phyloP scores from a whole-genome alignment of 768 basidiomycete genomes.

The Mycena chlorophos region DNA sequence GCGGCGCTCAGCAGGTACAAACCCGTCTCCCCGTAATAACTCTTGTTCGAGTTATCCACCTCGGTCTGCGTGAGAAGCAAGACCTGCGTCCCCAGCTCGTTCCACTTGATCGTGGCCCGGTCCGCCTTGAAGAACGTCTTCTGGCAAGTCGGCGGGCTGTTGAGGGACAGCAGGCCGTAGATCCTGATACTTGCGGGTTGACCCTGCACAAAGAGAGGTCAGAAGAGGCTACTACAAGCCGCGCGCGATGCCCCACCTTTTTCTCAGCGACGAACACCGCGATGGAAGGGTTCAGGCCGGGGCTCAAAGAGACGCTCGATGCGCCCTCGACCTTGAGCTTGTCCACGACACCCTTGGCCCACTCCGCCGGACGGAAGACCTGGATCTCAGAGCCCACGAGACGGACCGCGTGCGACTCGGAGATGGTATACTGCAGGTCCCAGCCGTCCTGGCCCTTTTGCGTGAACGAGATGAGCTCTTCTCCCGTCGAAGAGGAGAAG shows the following conservation, averaged over 20 bases:
- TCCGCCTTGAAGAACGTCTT: conserved; percentile 98
- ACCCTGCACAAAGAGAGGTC: conserved; percentile 48
- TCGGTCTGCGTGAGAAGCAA: conserved; percentile 93
- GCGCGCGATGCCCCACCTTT: conserved; percentile 56
- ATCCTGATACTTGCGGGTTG: conserved; percentile 87
- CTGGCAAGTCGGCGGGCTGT: conserved; percentile 66
- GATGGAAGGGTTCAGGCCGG: conserved; percentile 83
- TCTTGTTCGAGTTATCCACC: conserved; percentile 95
- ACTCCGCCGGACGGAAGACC: conserved; percentile 78
- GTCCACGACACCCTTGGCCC: conserved; percentile 76
- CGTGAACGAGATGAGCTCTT: conserved; percentile 82
- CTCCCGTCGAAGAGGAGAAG: conserved; percentile 82
- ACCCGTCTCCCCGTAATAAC: conserved; percentile 97
- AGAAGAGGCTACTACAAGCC: background rate
- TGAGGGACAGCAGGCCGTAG: conserved; percentile 67
- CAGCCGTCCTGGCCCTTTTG: conserved; percentile 92
- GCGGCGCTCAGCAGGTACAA: conserved; percentile 90
- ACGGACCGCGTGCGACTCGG: conserved; percentile 83
- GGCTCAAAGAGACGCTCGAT: conserved; percentile 73
- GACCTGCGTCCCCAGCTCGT: conserved; percentile 88
- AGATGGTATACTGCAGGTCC: conserved; percentile 89
- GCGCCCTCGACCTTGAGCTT: conserved; percentile 84
- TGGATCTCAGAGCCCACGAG: conserved; percentile 82
- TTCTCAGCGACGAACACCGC: conserved; percentile 94
- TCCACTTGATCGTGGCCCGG: conserved; percentile 93